These are phyloP conservation scores for Vigna trinervia DNA, from an alignment of 306 rosid species.

Conservation along the genomic window DNA sequence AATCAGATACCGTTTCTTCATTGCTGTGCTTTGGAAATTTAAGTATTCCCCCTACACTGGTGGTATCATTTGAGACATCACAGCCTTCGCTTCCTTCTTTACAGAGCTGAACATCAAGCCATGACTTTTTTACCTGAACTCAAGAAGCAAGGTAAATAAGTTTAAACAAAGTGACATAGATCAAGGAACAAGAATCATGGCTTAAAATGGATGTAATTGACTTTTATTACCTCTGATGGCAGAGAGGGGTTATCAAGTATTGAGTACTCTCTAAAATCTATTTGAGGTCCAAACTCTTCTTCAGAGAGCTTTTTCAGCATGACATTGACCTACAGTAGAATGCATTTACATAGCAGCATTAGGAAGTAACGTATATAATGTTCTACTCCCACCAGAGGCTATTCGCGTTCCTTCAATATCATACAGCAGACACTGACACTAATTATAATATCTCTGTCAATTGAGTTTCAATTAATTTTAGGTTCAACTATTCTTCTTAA, in stretches of 20 bases:
- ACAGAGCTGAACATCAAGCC: conserved; percentile 92
- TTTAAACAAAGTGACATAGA: conserved; percentile 9
- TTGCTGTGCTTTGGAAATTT: conserved; percentile 81
- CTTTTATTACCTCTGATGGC: conserved; percentile 64
- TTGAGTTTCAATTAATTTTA: conserved; percentile 5
- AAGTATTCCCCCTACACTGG: conserved; percentile 58
- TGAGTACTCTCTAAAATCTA: conserved; percentile 83
- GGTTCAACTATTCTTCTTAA: neutral
- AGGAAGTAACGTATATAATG: conserved; percentile 36
- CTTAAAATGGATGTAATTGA: conserved; percentile 29
- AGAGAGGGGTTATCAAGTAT: conserved; percentile 79
- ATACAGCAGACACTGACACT: neutral
- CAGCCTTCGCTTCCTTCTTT: conserved; percentile 70
- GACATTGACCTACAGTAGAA: conserved; percentile 66
- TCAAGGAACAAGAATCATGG: neutral
- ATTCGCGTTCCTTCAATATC: neutral
- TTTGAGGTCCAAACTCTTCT: conserved; percentile 86
- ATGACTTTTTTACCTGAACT: conserved; percentile 77
- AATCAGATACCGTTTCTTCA: conserved; percentile 77
- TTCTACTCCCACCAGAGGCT: neutral
- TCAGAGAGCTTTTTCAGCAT: conserved; percentile 79
- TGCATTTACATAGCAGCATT: conserved; percentile 40
- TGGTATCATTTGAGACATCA: conserved; percentile 61
- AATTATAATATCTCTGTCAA: neutral
- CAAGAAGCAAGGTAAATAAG: conserved; percentile 40